These are phyloP conservation scores for Podospora bellae-mahoneyi DNA, from an alignment of 495 filamentous ascomycete genomes.

Conservation along the genomic window DNA sequence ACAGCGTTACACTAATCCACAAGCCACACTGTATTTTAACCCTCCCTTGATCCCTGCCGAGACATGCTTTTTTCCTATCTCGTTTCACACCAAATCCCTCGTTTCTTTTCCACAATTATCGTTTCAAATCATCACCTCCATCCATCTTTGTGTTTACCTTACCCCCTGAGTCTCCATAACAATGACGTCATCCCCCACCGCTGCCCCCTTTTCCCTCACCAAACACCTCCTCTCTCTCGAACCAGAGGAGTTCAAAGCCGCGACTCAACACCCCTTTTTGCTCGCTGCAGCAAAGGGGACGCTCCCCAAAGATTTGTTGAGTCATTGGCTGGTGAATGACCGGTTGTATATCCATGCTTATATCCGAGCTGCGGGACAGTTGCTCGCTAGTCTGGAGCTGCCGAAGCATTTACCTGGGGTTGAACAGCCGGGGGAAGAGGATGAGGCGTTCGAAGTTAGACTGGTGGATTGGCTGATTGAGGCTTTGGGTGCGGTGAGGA, in stretches of 20 bases:
- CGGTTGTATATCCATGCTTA: constrained; percentile 69
- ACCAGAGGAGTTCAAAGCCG: constrained; percentile 43
- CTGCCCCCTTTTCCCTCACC: constrained; percentile 40
- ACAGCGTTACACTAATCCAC: not conserved
- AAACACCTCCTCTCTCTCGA: constrained; percentile 48
- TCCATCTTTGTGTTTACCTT: not conserved
- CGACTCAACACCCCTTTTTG: constrained; percentile 69
- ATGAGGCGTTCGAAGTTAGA: constrained; percentile 43
- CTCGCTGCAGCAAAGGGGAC: constrained; percentile 60
- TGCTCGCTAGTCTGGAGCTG: constrained; percentile 61
- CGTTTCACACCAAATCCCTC: not conserved
- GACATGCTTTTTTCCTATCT: not conserved
- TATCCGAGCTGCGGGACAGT: constrained; percentile 62
- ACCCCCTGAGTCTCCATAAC: not conserved
- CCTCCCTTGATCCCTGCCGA: not conserved
- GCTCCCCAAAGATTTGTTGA: constrained; percentile 53
- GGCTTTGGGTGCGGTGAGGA: constrained; percentile 58
- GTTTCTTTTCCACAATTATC: too few species aligned
- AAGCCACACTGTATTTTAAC: not conserved
- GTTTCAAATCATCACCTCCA: not conserved
- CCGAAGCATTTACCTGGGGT: constrained; percentile 35
- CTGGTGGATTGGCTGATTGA: constrained; percentile 61
- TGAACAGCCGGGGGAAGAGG: constrained; percentile 9
- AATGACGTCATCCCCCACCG: not conserved
- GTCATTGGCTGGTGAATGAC: constrained; percentile 73